Evolutionary conservation across 305 asterid genomes (phyloP).

Genomic region (Fraxinus angustifolia): DNA sequence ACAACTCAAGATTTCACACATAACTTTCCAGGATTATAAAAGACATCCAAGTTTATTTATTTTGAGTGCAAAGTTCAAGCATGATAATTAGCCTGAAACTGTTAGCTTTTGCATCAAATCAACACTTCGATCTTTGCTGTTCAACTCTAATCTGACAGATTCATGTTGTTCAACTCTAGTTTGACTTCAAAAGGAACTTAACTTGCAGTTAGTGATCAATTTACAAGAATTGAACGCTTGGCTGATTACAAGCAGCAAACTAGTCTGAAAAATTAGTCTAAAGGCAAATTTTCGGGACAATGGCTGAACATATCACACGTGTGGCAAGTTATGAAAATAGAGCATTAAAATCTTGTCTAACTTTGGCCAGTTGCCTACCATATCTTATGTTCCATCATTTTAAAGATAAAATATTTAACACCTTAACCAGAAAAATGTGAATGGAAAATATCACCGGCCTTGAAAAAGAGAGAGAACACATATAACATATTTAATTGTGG

Average conservation of each 20-base stretch:
- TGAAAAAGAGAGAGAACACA: background rate
- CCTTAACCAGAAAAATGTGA: background rate
- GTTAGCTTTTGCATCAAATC: background rate
- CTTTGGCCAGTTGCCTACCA: conserved; percentile 1
- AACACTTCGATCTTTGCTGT: background rate
- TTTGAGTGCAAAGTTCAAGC: background rate
- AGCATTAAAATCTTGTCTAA: background rate
- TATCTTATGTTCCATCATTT: conserved; percentile 1
- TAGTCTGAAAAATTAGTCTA: background rate
- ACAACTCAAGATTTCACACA: background rate
- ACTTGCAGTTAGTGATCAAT: background rate
- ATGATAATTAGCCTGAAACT: background rate
- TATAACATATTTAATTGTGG: conserved; percentile 2
- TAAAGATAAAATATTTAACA: background rate
- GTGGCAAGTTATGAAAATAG: background rate
- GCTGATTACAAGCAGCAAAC: background rate
- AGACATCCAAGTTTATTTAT: background rate
- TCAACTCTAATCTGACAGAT: background rate
- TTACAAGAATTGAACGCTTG: background rate
- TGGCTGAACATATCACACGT: background rate
- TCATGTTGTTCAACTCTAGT: background rate
- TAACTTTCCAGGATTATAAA: background rate
- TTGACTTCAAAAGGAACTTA: background rate
- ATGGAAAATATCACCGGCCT: background rate
- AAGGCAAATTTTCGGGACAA: background rate